phyloP scores from a whole-genome alignment of 1,284 basidiomycete species.

The Ustilago crameri region DNA sequence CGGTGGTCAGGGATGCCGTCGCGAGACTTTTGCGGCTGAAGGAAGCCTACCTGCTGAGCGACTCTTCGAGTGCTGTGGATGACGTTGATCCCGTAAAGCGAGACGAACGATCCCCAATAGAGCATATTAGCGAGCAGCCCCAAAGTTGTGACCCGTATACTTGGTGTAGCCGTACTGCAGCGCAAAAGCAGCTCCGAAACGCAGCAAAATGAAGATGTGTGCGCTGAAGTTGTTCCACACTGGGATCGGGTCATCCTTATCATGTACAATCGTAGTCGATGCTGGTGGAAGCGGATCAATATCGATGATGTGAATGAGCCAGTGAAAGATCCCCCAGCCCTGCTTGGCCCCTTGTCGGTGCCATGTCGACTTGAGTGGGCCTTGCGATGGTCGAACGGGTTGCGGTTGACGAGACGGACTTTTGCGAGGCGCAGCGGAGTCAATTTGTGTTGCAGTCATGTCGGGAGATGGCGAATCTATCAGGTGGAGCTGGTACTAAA shows the following conservation, averaged over 20 bases:
- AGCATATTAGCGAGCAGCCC: conserved; percentile 48
- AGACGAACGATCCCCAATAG: conserved; percentile 38
- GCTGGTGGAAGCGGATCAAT: conserved; percentile 35
- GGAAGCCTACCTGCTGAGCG: conserved; percentile 48
- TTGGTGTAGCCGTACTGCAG: conserved; percentile 47
- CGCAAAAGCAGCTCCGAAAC: conserved; percentile 39
- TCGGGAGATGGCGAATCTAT: too few relatives aligned
- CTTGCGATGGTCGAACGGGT: conserved; percentile 42
- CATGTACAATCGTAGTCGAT: conserved; percentile 23
- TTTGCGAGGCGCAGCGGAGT: too few relatives aligned
- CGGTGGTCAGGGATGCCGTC: conserved; percentile 52
- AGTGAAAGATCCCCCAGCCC: conserved; percentile 20
- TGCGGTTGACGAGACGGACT: too few relatives aligned
- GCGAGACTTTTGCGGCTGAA: conserved; percentile 44
- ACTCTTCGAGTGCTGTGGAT: conserved; percentile 33
- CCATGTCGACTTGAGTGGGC: conserved; percentile 46
- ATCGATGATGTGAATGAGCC: conserved; percentile 24
- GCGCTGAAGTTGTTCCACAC: conserved; percentile 45
- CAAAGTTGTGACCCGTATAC: conserved; percentile 42
- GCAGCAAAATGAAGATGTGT: conserved; percentile 49
- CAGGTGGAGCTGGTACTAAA: too few relatives aligned
- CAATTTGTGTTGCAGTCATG: too few relatives aligned
- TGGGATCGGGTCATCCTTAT: conserved; percentile 43
- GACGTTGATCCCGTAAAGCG: conserved; percentile 29
- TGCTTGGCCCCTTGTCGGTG: conserved; percentile 20